These are phyloP conservation scores for Cercospora beticola DNA, from an alignment of 2,329 filamentous ascomycete species.

Conservation along the genomic window DNA sequence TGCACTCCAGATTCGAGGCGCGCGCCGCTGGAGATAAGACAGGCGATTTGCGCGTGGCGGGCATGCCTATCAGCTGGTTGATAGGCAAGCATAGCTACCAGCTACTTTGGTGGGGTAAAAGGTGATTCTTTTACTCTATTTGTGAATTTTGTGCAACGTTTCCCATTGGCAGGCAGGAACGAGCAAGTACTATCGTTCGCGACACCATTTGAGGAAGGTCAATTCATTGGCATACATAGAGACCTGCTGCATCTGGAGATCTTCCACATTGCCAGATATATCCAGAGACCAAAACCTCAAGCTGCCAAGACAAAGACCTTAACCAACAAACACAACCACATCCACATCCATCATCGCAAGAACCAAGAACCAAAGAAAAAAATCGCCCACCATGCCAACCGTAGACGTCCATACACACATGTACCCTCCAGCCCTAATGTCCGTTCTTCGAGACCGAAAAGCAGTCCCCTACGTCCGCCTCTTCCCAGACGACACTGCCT, in stretches of 20 bases:
- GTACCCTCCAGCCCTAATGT: constrained; percentile 55
- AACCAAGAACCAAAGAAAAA: neutral
- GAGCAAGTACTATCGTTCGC: neutral
- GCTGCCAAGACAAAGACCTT: constrained; percentile 7
- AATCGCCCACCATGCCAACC: constrained; percentile 38
- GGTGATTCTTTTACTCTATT: neutral
- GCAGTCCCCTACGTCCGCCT: constrained; percentile 70
- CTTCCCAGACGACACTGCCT: constrained; percentile 53
- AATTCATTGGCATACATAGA: too few relatives aligned
- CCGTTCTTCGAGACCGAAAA: constrained; percentile 56
- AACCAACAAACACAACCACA: neutral
- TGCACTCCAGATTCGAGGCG: constrained; percentile 9
- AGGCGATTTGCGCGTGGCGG: constrained; percentile 11
- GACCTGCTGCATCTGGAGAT: neutral
- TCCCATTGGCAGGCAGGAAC: neutral
- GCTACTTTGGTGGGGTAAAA: constrained; percentile 12
- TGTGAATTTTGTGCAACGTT: neutral
- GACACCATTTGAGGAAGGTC: neutral
- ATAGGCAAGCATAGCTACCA: constrained; percentile 14
- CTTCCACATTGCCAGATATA: neutral
- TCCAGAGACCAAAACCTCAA: neutral
- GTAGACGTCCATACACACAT: constrained; percentile 65
- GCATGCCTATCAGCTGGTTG: constrained; percentile 10
- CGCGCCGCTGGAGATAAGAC: constrained; percentile 7
- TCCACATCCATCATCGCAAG: neutral